These are phyloP conservation scores for Lasiodiplodia gonubiensis DNA, from an alignment of 2,329 filamentous ascomycete species.

Conservation along the genomic window DNA sequence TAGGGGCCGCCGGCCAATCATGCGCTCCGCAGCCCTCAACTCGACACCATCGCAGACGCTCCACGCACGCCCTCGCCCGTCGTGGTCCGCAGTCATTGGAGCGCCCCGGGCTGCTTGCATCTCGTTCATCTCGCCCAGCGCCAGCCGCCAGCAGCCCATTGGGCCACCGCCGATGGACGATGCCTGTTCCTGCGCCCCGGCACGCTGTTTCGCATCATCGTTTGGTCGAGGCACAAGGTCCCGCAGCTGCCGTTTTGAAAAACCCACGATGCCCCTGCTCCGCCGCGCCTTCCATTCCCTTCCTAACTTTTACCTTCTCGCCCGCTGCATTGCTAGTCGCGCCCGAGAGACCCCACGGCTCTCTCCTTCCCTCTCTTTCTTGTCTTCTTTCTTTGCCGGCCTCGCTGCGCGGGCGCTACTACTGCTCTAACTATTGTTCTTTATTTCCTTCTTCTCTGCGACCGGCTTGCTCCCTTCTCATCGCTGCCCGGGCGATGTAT, in stretches of 20 bases:
- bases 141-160: background rate
- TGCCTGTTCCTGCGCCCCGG: constrained; percentile 1
- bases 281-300: constrained; percentile 9
- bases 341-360: constrained; percentile 20
- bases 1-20: constrained; percentile 4
- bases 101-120: constrained; percentile 4
- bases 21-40: background rate
- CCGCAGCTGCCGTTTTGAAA: constrained; percentile 28
- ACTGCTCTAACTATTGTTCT: background rate
- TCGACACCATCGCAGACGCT: constrained; percentile 12
- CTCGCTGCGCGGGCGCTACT: constrained; percentile 12
- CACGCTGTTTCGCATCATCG: constrained; percentile 19
- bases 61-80: constrained; percentile 8
- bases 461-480: background rate
- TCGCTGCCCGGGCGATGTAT: constrained; percentile 15
- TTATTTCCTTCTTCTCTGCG: background rate
- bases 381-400: constrained; percentile 28
- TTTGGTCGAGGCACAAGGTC: constrained; percentile 23
- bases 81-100: constrained; percentile 15
- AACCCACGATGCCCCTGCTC: constrained; percentile 26
- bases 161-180: background rate
- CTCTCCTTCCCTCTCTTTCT: constrained; percentile 30
- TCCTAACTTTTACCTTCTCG: constrained; percentile 19
- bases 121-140: constrained; percentile 5
- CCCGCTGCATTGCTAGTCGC: constrained; percentile 13